phyloP scores from a whole-genome alignment of 345 rosid species.

The Punica granatum region DNA sequence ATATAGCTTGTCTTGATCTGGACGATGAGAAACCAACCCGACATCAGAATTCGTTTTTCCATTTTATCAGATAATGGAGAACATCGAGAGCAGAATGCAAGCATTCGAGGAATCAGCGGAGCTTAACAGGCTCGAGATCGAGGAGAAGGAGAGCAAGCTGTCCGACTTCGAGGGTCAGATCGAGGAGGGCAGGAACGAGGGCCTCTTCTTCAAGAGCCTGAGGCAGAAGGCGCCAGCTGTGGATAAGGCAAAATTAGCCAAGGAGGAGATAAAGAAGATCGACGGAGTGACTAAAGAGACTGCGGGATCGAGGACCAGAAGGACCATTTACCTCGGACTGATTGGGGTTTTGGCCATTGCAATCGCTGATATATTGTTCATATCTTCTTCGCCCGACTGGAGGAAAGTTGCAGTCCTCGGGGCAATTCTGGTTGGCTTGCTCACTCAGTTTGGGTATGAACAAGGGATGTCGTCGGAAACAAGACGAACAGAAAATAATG shows the following conservation, averaged over 20 bases:
- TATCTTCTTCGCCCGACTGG: conserved; percentile 61
- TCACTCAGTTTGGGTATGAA: conserved; percentile 60
- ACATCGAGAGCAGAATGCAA: conserved; percentile 75
- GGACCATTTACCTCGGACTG: conserved; percentile 60
- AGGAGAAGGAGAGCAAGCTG: conserved; percentile 50
- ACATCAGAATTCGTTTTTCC: not conserved
- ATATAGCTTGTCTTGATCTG: not conserved
- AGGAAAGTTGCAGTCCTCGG: conserved; percentile 77
- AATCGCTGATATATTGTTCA: conserved; percentile 58
- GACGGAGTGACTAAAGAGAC: conserved; percentile 39
- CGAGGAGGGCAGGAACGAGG: conserved; percentile 60
- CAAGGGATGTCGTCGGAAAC: conserved; percentile 59
- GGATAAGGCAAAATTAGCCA: conserved; percentile 49
- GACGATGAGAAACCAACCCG: not conserved
- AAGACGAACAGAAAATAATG: conserved; percentile 18
- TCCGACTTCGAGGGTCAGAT: conserved; percentile 69
- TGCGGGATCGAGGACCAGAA: conserved; percentile 52
- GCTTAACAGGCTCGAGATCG: conserved; percentile 51
- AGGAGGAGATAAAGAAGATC: conserved; percentile 49
- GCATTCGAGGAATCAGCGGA: conserved; percentile 80
- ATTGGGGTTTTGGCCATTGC: conserved; percentile 38
- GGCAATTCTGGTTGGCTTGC: conserved; percentile 65
- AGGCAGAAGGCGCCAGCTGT: conserved; percentile 33
- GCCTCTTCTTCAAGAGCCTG: conserved; percentile 82
- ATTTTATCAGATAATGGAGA: conserved; percentile 62